Base-by-base conservation (phyloP, 192 early-diverging fungal genomes). In the Podila epicladia region DNA sequence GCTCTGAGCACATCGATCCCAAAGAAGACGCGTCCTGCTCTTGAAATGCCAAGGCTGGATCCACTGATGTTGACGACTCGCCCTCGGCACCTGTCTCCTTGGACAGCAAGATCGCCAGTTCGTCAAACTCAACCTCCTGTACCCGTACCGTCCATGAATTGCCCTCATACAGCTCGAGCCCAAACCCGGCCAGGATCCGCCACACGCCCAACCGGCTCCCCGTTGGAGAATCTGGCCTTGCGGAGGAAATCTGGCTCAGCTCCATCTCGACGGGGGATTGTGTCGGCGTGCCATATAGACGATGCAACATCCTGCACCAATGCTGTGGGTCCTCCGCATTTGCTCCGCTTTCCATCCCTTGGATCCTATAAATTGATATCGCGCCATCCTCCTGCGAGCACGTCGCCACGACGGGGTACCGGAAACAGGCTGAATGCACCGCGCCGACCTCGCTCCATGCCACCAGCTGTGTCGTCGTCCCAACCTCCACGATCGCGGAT, bases 131-230 rank as follows among this genome's bases (percentile, higher is more conserved):
- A 55, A 73, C 69, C 48, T 73, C 77, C 28, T 80, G 77, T 0
- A 80, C 19, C 35, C 77, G 71, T 0, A 80, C 71, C 0, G 77
- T 80, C 77, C 77, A 80, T 2, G 77, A 73, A 33, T 45, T 80
- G 61, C 5, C 72, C 9, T 29, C 41, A 45, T 17, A 45, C 15
- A 45, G 15, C 41, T 45, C 41, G 3, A 45, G 41, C 41, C 77
- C 77, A 61, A 73, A 80, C 29, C 66, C 61, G 2, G 73, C 17
- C 15, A 69, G 28, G 5, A 64, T 45, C 29, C 77, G 62, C 77
- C 77, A 80, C 0, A 55, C 11, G 22, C 53, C 60, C 50, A 26
- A 3, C 22, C 9, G 61, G 0, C 8, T 35, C 53, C 12, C 28
- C 12, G 9, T 51, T 20, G 20, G 7, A 8, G 19, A 5, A 19